Conservation (phyloP, 2,329 filamentous ascomycete genomes). For the Fusarium verticillioides region DNA sequence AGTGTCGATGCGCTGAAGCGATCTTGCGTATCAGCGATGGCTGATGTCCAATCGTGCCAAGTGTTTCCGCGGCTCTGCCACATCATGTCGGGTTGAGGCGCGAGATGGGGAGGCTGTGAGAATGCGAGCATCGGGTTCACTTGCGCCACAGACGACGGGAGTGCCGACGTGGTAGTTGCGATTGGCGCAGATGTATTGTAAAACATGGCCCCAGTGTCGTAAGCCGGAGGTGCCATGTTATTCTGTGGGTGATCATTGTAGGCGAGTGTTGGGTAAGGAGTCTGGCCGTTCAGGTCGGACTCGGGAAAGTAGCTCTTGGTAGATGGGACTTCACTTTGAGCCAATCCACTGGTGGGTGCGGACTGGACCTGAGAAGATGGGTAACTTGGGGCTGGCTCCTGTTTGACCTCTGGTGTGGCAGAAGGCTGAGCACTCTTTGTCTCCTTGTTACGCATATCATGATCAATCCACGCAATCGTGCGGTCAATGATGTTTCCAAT, state of each 20-base stretch:
- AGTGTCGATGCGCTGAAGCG: constrained; percentile 62
- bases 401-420: constrained; percentile 48
- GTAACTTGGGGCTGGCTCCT: constrained; percentile 49
- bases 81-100: constrained; percentile 46
- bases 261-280: constrained; percentile 46
- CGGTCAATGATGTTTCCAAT: constrained; percentile 62
- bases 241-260: constrained; percentile 46
- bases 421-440: constrained; percentile 25
- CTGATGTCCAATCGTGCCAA: constrained; percentile 66
- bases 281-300: constrained; percentile 40
- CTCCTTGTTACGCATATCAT: constrained; percentile 57
- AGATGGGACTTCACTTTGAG: constrained; percentile 32
- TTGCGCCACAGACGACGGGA: constrained; percentile 42
- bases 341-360: constrained; percentile 16
- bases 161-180: constrained; percentile 36
- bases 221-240: constrained; percentile 37
- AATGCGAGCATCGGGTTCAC: constrained; percentile 55
- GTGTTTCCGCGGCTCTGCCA: constrained; percentile 55
- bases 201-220: constrained; percentile 46
- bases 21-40: constrained; percentile 61
- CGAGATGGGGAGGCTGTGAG: constrained; percentile 52
- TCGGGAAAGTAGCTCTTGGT: constrained; percentile 48
- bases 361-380: constrained; percentile 26
- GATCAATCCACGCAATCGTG: constrained; percentile 64
- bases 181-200: constrained; percentile 43